These are phyloP conservation scores for Cutaneotrichosporon daszewskae DNA, from an alignment of 1,284 basidiomycete species.

Conservation along the genomic window DNA sequence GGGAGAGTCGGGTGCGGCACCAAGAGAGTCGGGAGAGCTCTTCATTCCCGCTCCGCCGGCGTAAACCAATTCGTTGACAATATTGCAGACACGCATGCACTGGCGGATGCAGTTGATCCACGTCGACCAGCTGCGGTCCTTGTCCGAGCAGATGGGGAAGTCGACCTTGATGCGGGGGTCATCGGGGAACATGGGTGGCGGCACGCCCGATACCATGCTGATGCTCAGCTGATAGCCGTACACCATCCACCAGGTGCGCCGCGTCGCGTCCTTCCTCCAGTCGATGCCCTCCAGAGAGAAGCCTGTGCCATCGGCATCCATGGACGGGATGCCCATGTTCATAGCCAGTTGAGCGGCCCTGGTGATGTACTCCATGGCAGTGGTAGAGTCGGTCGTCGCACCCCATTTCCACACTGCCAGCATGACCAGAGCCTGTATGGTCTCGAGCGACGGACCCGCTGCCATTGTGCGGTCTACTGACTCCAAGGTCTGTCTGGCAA, in stretches of 20 bases:
- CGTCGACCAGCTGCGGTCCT: conserved; percentile 41
- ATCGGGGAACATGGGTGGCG: conserved; percentile 33
- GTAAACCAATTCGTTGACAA: conserved; percentile 40
- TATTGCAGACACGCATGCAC: conserved; percentile 31
- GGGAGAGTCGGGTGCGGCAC: conserved; percentile 1
- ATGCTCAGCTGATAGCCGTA: conserved; percentile 37
- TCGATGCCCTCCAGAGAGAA: conserved; percentile 38
- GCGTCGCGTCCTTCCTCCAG: conserved; percentile 41
- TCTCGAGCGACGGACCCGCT: conserved; percentile 27
- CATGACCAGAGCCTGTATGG: conserved; percentile 41
- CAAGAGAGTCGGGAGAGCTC: not conserved
- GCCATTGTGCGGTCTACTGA: not conserved
- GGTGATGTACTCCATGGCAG: conserved; percentile 25
- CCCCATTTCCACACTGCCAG: conserved; percentile 47
- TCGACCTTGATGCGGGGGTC: conserved; percentile 41
- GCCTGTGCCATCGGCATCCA: conserved; percentile 25
- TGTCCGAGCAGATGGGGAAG: conserved; percentile 39
- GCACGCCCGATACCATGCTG: conserved; percentile 28
- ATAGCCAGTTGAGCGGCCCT: conserved; percentile 40
- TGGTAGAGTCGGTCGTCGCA: conserved; percentile 28
- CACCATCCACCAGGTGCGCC: conserved; percentile 46
- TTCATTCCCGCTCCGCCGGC: not conserved
- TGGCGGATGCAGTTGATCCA: conserved; percentile 41
- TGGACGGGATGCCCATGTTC: conserved; percentile 43
- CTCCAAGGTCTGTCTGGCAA: conserved; percentile 18